Percentiles rank a stretch among this genome's conserved stretches.
Evolutionary conservation across 2,329 filamentous ascomycete genomes (phyloP).

Genomic region (Aspergillus spinulosporus): DNA sequence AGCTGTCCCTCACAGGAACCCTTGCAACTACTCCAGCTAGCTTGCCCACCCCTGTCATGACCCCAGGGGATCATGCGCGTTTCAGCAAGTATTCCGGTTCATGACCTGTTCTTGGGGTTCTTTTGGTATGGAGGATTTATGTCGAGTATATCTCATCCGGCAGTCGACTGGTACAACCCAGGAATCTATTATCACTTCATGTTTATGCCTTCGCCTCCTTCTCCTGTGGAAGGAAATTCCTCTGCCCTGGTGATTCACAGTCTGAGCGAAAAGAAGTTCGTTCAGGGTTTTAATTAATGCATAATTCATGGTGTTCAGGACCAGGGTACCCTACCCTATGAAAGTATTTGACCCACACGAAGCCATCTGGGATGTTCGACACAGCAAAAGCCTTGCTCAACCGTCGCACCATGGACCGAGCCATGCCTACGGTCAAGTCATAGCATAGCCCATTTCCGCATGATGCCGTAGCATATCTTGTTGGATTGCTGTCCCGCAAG

Average conservation of each 20-base stretch:
- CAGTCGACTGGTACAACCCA: too few species aligned
- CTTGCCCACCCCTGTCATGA: neutral
- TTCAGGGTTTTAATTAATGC: too few species aligned
- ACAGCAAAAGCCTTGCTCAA: neutral
- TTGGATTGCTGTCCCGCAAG: too few species aligned
- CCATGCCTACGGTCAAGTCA: neutral
- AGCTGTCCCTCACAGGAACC: slow-evolving; percentile 7
- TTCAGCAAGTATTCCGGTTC: neutral
- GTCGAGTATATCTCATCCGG: too few species aligned
- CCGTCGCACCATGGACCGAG: neutral
- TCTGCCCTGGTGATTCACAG: too few species aligned
- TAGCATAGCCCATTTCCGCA: neutral
- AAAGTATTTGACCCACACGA: neutral
- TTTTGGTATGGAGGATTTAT: too few species aligned
- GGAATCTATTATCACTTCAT: too few species aligned
- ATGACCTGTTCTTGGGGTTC: neutral
- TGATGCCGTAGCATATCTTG: neutral
- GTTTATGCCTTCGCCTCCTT: too few species aligned
- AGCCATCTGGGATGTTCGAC: neutral
- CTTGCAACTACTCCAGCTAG: neutral
- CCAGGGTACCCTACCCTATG: neutral
- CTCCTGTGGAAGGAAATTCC: too few species aligned
- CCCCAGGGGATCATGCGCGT: neutral
- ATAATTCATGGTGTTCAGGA: too few species aligned
- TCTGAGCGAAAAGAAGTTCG: too few species aligned